These are phyloP conservation scores for Candida gorgasii DNA, from an alignment of 805 yeast species.

Conservation along the genomic window DNA sequence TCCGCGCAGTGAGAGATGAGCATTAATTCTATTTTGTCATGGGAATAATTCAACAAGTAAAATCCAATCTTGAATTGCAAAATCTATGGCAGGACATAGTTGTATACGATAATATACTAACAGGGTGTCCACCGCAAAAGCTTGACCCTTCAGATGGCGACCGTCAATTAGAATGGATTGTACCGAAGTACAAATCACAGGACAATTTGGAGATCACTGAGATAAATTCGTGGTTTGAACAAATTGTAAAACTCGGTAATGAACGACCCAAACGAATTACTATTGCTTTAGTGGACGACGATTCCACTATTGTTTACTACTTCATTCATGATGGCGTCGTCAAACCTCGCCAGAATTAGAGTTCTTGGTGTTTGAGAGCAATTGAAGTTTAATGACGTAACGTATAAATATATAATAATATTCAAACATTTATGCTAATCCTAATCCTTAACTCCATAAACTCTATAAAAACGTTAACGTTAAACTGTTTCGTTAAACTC, in stretches of 20 bases:
- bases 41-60: constrained; percentile 6
- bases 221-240: constrained; percentile 42
- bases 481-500: no score
- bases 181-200: constrained; percentile 31
- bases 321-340: constrained; percentile 65
- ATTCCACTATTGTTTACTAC: constrained; percentile 72
- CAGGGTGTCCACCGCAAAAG: constrained; percentile 10
- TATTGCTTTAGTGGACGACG: constrained; percentile 58
- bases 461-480: neutral
- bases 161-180: constrained; percentile 38
- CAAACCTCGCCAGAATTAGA: constrained; percentile 58
- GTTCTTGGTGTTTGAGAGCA: neutral
- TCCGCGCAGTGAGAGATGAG: constrained; percentile 6
- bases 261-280: constrained; percentile 47
- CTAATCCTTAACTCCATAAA: neutral
- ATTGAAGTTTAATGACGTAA: neutral
- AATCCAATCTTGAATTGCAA: constrained; percentile 44
- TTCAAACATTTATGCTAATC: neutral
- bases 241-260: constrained; percentile 18
- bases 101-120: constrained; percentile 1
- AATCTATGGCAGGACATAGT: constrained; percentile 40
- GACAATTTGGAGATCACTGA: constrained; percentile 34
- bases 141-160: constrained; percentile 5
- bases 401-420: neutral
- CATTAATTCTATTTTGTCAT: neutral